Conservation (phyloP, 495 filamentous ascomycete genomes). For the Penicillium nucicola region DNA sequence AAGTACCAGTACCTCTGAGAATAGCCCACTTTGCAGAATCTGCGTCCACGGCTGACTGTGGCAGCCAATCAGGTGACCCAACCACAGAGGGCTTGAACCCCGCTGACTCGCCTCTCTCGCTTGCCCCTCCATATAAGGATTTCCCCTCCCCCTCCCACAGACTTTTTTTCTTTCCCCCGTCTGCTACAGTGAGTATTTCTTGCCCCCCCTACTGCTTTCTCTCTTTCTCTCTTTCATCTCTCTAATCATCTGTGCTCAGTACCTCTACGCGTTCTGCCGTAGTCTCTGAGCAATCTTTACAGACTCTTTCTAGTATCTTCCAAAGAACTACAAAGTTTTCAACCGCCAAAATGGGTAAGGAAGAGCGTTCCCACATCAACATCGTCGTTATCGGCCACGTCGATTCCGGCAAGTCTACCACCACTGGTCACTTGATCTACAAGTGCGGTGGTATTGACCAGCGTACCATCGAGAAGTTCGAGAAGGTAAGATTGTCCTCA, state of each 20-base stretch:
- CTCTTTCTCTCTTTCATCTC: conserved; percentile 21
- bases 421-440: conserved; percentile 98
- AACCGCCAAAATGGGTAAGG: conserved; percentile 68
- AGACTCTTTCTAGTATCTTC: conserved; percentile 42
- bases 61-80: conserved; percentile 27
- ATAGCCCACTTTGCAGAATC: conserved; percentile 36
- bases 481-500: conserved; percentile 71
- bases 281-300: conserved; percentile 46
- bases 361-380: conserved; percentile 83
- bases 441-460: conserved; percentile 99
- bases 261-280: conserved; percentile 53
- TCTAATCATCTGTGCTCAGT: conserved; percentile 42
- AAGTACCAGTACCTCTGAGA: conserved; percentile 4
- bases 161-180: conserved; percentile 42
- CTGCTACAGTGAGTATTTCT: conserved; percentile 51
- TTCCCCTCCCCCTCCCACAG: conserved; percentile 45
- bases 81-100: conserved; percentile 41
- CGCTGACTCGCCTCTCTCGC: conserved; percentile 44
- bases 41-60: conserved; percentile 24
- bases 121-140: conserved; percentile 54
- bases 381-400: conserved; percentile 99
- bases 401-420: conserved; percentile 99
- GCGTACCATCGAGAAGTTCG: conserved; percentile 99
- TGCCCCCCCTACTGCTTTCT: conserved; percentile 24
- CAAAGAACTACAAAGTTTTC: conserved; percentile 45